Evolutionary conservation across 2,329 filamentous ascomycete genomes (phyloP).

Genomic region (Leptoxyphium fumago): DNA sequence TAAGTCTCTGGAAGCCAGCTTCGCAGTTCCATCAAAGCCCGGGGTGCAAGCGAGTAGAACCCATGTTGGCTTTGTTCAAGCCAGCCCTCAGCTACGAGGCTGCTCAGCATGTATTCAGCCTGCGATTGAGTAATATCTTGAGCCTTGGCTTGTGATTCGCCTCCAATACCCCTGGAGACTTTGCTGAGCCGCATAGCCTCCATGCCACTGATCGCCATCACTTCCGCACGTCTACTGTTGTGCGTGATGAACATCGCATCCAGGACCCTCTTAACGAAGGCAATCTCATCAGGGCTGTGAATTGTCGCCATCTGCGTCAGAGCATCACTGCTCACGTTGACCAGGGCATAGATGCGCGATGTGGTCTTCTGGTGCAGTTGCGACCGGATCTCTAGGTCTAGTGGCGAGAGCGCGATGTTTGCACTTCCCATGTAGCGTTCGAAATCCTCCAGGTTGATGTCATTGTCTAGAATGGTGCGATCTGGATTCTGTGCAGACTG

Average conservation of each 20-base stretch:
- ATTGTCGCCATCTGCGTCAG: conserved; percentile 77
- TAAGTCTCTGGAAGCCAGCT: conserved; percentile 79
- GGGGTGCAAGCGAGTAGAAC: conserved; percentile 62
- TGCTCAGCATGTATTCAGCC: conserved; percentile 56
- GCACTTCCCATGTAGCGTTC: conserved; percentile 53
- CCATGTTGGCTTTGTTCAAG: conserved; percentile 57
- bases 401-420: conserved; percentile 57
- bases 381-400: conserved; percentile 78
- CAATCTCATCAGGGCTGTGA: conserved; percentile 68
- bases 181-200: conserved; percentile 59
- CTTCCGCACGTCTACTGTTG: conserved; percentile 66
- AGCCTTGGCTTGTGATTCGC: conserved; percentile 8
- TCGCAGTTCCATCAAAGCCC: conserved; percentile 71
- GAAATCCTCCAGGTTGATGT: conserved; percentile 56
- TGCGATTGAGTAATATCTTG: conserved; percentile 34
- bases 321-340: conserved; percentile 76
- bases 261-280: conserved; percentile 74
- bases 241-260: conserved; percentile 85
- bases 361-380: conserved; percentile 49
- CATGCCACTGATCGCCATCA: conserved; percentile 67
- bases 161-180: conserved; percentile 18
- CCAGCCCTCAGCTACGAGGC: conserved; percentile 69
- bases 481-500: conserved; percentile 41
- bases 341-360: conserved; percentile 61
- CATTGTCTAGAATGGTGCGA: conserved; percentile 37